Evolutionary conservation across 768 basidiomycete genomes (phyloP).

Genomic region (Scleroderma citrinum): DNA sequence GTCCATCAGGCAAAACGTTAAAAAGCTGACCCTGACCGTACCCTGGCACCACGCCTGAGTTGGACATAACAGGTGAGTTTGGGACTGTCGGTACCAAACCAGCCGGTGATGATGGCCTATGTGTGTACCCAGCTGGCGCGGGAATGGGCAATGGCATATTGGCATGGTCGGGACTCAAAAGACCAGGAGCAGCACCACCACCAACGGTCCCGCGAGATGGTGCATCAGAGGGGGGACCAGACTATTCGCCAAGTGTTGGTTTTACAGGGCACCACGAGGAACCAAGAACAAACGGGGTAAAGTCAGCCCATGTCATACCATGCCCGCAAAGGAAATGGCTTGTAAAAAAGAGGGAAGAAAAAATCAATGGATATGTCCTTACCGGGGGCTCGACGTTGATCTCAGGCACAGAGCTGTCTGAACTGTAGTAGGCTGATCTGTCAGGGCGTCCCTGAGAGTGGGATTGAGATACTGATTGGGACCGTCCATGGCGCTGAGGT

Average conservation of each 20-base stretch:
- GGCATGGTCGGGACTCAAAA: conserved; percentile 29
- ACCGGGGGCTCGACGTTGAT: conserved; percentile 28
- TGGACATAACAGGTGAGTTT: conserved; percentile 7
- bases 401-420: conserved; percentile 31
- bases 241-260: conserved; percentile 18
- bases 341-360: conserved; percentile 1
- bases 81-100: conserved; percentile 13
- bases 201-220: conserved; percentile 22
- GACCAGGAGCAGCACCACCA: conserved; percentile 4
- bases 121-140: conserved; percentile 5
- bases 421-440: conserved; percentile 13
- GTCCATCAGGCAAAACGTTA: conserved; percentile 4
- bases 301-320: neutral
- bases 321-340: neutral
- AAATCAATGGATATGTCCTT: neutral
- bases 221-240: conserved; percentile 27
- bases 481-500: conserved; percentile 12
- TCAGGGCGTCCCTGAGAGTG: conserved; percentile 18
- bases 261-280: conserved; percentile 2
- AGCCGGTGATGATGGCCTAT: conserved; percentile 7
- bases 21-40: conserved; percentile 9
- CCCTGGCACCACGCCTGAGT: conserved; percentile 7
- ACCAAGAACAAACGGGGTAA: neutral
- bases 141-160: conserved; percentile 23
- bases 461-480: conserved; percentile 13